Conservation (phyloP, 257 asterid genomes). For the Solanum acaule region DNA sequence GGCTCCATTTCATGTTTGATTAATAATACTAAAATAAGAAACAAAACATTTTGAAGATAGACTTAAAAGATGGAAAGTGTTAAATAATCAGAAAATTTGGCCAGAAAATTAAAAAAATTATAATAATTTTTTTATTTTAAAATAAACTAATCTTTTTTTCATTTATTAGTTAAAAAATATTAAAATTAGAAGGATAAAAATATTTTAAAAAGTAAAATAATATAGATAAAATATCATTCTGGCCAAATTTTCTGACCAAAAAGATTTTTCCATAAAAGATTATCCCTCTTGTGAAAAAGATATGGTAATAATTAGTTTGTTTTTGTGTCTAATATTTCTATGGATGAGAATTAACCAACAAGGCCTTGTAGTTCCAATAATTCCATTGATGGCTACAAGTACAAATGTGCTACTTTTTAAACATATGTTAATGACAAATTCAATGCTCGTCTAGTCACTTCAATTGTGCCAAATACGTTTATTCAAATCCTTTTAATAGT, state of each 20-base stretch:
- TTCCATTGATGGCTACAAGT: not conserved
- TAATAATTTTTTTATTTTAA: too few species aligned
- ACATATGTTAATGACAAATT: not conserved
- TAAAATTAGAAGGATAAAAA: too few species aligned
- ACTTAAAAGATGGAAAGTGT: not conserved
- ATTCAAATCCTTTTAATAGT: not conserved
- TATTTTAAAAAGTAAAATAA: too few species aligned
- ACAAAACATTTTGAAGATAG: not conserved
- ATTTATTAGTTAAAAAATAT: too few species aligned
- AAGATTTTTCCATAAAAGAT: too few species aligned
- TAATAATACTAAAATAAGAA: not conserved
- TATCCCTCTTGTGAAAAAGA: not conserved
- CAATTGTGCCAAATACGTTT: not conserved
- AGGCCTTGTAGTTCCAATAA: not conserved
- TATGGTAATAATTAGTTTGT: not conserved
- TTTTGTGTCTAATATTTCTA: not conserved
- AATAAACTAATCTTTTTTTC: too few species aligned
- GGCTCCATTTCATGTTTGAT: not conserved
- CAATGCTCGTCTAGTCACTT: not conserved
- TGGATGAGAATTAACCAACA: slow-evolving; percentile 1
- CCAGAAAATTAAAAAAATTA: too few species aligned
- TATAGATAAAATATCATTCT: too few species aligned
- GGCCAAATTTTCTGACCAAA: too few species aligned
- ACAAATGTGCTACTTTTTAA: not conserved
- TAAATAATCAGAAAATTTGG: too few species aligned